Conservation (phyloP, 805 yeast genomes). For the Lipomyces chichibuensis region DNA sequence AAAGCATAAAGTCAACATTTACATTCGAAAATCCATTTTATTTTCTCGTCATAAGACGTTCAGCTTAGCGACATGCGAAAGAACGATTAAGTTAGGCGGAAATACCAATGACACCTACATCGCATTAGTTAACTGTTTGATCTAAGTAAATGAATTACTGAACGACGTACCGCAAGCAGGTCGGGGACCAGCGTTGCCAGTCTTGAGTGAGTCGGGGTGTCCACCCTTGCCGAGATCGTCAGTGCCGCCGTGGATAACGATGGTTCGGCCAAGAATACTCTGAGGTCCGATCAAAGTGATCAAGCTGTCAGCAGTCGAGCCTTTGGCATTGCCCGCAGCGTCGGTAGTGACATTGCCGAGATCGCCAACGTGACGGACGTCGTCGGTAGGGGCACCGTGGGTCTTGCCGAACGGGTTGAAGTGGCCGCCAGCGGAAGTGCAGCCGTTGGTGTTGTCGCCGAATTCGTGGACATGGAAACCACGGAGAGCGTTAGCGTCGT, state of each 20-base stretch:
- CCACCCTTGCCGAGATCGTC: slow-evolving; percentile 94
- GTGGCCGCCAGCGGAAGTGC: slow-evolving; percentile 98
- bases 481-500: slow-evolving; percentile 81
- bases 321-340: slow-evolving; percentile 86
- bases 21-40: not conserved
- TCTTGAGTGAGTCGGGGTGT: slow-evolving; percentile 79
- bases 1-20: not conserved
- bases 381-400: slow-evolving; percentile 92
- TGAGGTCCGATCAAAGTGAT: slow-evolving; percentile 83
- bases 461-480: slow-evolving; percentile 99
- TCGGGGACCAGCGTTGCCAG: slow-evolving; percentile 95
- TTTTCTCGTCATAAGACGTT: not conserved
- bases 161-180: slow-evolving; percentile 82
- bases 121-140: not conserved
- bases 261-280: slow-evolving; percentile 87
- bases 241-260: slow-evolving; percentile 82
- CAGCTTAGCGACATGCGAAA: not conserved
- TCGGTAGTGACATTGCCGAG: slow-evolving; percentile 93
- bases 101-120: slow-evolving; percentile 38
- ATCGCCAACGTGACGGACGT: slow-evolving; percentile 85
- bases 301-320: slow-evolving; percentile 74
- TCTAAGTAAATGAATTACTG: not conserved
- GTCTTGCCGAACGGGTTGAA: slow-evolving; percentile 87
- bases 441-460: slow-evolving; percentile 99
- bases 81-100: slow-evolving; percentile 27